These are phyloP conservation scores for Pleurostoma richardsiae DNA, from an alignment of 2,329 filamentous ascomycete genomes.

Conservation along the genomic window DNA sequence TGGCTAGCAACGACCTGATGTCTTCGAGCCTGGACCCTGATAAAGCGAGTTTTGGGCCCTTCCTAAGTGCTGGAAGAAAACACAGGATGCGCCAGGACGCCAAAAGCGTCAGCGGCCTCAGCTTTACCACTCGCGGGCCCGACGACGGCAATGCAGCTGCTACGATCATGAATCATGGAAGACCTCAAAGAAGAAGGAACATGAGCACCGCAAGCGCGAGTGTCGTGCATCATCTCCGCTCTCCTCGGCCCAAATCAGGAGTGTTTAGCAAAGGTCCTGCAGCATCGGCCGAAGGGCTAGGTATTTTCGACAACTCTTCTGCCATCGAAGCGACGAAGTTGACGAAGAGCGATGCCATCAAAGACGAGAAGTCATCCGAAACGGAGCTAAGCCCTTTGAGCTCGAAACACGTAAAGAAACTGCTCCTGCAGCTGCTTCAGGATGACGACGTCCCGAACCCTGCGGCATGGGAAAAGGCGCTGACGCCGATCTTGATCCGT, in stretches of 20 bases:
- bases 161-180: constrained; percentile 53
- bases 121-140: constrained; percentile 62
- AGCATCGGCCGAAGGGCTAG: constrained; percentile 45
- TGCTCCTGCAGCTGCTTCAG: constrained; percentile 76
- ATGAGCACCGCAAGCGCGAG: constrained; percentile 76
- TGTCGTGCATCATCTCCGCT: constrained; percentile 57
- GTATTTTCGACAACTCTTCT: constrained; percentile 37
- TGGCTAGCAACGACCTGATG: constrained; percentile 61
- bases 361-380: constrained; percentile 66
- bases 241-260: constrained; percentile 60
- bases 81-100: constrained; percentile 69
- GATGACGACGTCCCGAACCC: constrained; percentile 71
- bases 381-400: constrained; percentile 84
- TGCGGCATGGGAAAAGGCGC: constrained; percentile 79
- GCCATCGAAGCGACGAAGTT: constrained; percentile 41
- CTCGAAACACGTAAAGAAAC: constrained; percentile 77
- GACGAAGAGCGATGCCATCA: constrained; percentile 79
- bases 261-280: constrained; percentile 51
- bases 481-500: constrained; percentile 83
- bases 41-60: constrained; percentile 64
- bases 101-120: constrained; percentile 67
- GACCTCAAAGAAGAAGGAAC: constrained; percentile 69
- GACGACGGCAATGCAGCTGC: constrained; percentile 57
- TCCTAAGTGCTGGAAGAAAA: constrained; percentile 70
- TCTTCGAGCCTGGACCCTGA: constrained; percentile 70